Conservation (phyloP, 345 rosid genomes). For the Linum tenue region DNA sequence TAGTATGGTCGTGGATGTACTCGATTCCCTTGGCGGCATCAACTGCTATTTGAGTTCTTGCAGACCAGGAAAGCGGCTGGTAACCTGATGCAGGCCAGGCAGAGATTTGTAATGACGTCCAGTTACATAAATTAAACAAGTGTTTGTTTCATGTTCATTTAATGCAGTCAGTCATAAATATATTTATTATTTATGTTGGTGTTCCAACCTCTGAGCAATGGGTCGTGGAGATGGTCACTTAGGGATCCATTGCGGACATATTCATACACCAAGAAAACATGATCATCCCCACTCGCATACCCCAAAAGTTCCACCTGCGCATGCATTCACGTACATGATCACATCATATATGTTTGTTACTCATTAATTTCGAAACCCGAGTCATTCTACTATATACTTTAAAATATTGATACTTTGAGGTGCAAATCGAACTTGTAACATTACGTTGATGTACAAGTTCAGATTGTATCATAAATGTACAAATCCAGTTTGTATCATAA, state of each 20-base stretch:
- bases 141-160: too few species aligned
- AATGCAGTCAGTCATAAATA: background rate
- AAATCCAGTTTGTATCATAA: too few species aligned
- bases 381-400: too few species aligned
- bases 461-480: too few species aligned
- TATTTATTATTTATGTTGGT: too few species aligned
- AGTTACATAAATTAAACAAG: too few species aligned
- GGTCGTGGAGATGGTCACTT: slow-evolving; percentile 55
- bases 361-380: background rate
- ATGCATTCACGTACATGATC: too few species aligned
- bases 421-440: too few species aligned
- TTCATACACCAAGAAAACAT: slow-evolving; percentile 59
- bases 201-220: slow-evolving; percentile 35
- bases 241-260: slow-evolving; percentile 47
- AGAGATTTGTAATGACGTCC: background rate
- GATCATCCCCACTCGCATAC: slow-evolving; percentile 51
- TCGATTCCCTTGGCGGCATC: slow-evolving; percentile 59
- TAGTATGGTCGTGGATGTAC: slow-evolving; percentile 64
- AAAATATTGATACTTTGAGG: too few species aligned
- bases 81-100: slow-evolving; percentile 23
- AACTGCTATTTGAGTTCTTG: slow-evolving; percentile 56
- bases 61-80: slow-evolving; percentile 52
- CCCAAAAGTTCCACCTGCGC: slow-evolving; percentile 56
- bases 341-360: background rate
- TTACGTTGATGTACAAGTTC: too few species aligned